Conservation (phyloP, 2,329 filamentous ascomycete genomes). For the Microdochium bolleyi region DNA sequence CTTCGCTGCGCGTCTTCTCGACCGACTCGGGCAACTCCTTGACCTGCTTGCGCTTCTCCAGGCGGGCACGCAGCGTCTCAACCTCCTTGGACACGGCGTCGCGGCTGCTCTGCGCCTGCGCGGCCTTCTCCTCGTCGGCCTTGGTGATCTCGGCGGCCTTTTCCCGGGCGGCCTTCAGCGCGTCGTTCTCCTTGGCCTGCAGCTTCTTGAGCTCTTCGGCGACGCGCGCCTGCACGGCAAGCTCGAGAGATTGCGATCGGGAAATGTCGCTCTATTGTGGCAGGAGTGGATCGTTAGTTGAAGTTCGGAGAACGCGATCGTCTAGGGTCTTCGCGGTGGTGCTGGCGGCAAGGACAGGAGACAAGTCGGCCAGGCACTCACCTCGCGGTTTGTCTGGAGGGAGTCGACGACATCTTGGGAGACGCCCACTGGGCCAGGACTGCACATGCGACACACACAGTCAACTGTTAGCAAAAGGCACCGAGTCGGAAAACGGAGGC, state of each 20-base stretch:
- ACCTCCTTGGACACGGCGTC: conserved; percentile 52
- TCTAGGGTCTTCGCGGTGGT: conserved; percentile 2
- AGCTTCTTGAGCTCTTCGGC: conserved; percentile 77
- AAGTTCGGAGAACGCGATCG: conserved; percentile 1
- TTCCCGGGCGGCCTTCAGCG: conserved; percentile 61
- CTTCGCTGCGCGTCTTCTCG: conserved; percentile 64
- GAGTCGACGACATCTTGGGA: conserved; percentile 77
- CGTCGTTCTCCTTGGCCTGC: conserved; percentile 59
- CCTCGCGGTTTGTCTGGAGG: conserved; percentile 79
- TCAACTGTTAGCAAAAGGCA: not conserved
- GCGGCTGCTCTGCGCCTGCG: conserved; percentile 22
- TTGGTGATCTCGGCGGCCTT: conserved; percentile 29
- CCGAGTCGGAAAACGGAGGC: too few species aligned
- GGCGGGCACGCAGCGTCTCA: conserved; percentile 46
- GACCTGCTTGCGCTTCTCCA: conserved; percentile 56
- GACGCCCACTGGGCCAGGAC: conserved; percentile 44
- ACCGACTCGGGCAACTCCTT: conserved; percentile 63
- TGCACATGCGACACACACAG: too few species aligned
- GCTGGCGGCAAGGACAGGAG: not conserved
- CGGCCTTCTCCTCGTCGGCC: conserved; percentile 19
- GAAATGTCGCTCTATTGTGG: conserved; percentile 71
- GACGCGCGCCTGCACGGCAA: conserved; percentile 82
- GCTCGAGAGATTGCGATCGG: conserved; percentile 74
- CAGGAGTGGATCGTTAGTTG: not conserved
- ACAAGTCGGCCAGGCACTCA: conserved; percentile 32